Base-by-base conservation (phyloP, 2,329 filamentous ascomycete species). In the Phaeoacremonium minimum region DNA sequence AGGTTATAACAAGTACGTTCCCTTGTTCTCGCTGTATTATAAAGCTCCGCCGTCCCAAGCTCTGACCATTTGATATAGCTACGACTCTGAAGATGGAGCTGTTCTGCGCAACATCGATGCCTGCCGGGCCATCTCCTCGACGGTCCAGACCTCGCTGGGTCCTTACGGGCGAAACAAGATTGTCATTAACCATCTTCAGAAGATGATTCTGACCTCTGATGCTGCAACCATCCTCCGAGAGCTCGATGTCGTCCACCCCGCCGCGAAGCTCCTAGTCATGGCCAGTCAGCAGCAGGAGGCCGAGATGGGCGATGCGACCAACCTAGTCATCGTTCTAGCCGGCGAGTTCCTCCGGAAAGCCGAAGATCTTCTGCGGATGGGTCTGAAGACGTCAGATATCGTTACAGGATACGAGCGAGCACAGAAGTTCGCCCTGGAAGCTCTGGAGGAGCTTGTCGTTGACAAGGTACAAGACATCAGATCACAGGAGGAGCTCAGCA, bases 141-240 rank as follows among this genome's bases (percentile, higher is more conserved):
- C 93, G 35, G 93, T 98, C 33, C 89, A 95, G 73, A 97, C 93
- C 39, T 97, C 93, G 31, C 78, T 98, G 22, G 94, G 93, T 35
- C 93, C 93, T 42, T 96, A 95, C 67, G 93, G 93, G 57, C 87
- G 93, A 66, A 98, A 98, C 76, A 98, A 98, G 74, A 90, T 98
- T 59, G 88, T 98, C 70, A 97, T 98, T 75, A 98, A 98, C 75
- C 94, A 98, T 70, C 77, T 98, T 46, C 88, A 95, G 66, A 98
- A 98, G 77, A 96, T 98, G 93, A 95, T 96, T 53, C 75, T 98
- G 47, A 98, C 94, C 51, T 97, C 90, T 43, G 93, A 98, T 60
- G 93, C 93, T 47, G 93, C 93, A 48, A 97, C 93, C 30, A 98
- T 98, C 60, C 77, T 98, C 52, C 85, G 89, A 57, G 94, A 98